A percentile compares a stretch with the other conserved stretches of the same genome.
These are phyloP conservation scores for Pneumocystis carinii DNA, from an alignment of 1,139 yeast species.

Conservation along the genomic window DNA sequence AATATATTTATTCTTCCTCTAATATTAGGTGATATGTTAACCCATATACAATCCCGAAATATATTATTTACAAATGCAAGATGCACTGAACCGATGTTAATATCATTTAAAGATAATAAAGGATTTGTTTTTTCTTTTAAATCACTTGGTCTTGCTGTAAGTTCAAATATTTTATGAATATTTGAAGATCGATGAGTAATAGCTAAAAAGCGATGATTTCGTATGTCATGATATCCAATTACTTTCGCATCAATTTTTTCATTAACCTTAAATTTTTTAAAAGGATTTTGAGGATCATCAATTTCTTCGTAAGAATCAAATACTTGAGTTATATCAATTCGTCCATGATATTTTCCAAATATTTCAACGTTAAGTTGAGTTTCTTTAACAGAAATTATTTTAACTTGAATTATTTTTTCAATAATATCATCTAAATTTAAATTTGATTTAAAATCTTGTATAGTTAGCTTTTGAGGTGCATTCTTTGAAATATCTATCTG, in stretches of 20 bases:
- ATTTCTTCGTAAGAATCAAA: constrained; percentile 44
- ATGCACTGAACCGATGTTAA: constrained; percentile 32
- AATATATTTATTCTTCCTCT: constrained; percentile 54
- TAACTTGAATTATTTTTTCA: constrained; percentile 49
- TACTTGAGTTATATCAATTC: constrained; percentile 62
- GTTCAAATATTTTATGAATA: constrained; percentile 47
- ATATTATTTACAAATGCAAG: constrained; percentile 41
- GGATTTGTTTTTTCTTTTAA: constrained; percentile 22
- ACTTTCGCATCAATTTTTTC: constrained; percentile 47
- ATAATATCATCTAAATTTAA: constrained; percentile 33
- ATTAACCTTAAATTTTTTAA: constrained; percentile 44
- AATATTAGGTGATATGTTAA: constrained; percentile 51
- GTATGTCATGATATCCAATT: constrained; percentile 64
- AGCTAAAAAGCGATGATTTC: constrained; percentile 55
- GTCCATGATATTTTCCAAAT: constrained; percentile 68
- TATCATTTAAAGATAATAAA: constrained; percentile 28
- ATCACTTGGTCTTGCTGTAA: constrained; percentile 38
- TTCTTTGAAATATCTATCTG: constrained; percentile 34
- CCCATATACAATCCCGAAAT: constrained; percentile 46
- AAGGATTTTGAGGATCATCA: constrained; percentile 43
- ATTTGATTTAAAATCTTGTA: constrained; percentile 8
- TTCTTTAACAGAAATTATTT: constrained; percentile 47
- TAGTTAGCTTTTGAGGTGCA: constrained; percentile 38
- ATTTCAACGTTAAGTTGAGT: constrained; percentile 63
- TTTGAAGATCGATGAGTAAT: constrained; percentile 42